phyloP scores from a whole-genome alignment of 192 early-diverging fungal species.

The Coemansia sp. region DNA sequence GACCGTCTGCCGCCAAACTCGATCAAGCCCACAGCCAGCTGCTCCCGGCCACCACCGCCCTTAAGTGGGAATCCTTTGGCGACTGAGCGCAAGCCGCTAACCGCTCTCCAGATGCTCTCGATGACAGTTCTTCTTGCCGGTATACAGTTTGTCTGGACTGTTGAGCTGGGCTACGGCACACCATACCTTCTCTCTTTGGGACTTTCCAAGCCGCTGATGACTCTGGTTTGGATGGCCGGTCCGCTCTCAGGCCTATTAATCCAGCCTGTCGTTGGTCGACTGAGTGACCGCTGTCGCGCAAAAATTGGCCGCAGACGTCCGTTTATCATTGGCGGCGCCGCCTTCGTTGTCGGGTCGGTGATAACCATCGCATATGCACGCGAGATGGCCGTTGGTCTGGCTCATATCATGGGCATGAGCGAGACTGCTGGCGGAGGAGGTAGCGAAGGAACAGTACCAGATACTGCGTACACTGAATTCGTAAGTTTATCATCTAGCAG shows the following conservation, averaged over 20 bases:
- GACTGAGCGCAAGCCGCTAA: slow-evolving; percentile 26
- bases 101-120: slow-evolving; percentile 25
- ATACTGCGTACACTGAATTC: slow-evolving; percentile 13
- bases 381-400: slow-evolving; percentile 26
- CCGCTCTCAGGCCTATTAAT: slow-evolving; percentile 77
- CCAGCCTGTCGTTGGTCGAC: slow-evolving; percentile 79
- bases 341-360: slow-evolving; percentile 44
- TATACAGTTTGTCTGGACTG: slow-evolving; percentile 56
- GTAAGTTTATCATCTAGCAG: slow-evolving; percentile 9
- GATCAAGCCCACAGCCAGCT: slow-evolving; percentile 1
- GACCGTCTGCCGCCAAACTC: too few relatives aligned
- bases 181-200: slow-evolving; percentile 83
- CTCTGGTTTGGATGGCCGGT: slow-evolving; percentile 93
- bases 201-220: slow-evolving; percentile 76
- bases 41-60: not conserved
- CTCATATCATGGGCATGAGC: slow-evolving; percentile 2
- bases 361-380: slow-evolving; percentile 41
- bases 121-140: slow-evolving; percentile 53
- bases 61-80: not conserved
- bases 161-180: slow-evolving; percentile 66
- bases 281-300: slow-evolving; percentile 74
- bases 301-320: slow-evolving; percentile 75
- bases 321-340: slow-evolving; percentile 73
- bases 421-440: not conserved
- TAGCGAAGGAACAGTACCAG: slow-evolving; percentile 9